Base-by-base conservation (phyloP, 768 basidiomycete species). In the Tephrocybe sp. region DNA sequence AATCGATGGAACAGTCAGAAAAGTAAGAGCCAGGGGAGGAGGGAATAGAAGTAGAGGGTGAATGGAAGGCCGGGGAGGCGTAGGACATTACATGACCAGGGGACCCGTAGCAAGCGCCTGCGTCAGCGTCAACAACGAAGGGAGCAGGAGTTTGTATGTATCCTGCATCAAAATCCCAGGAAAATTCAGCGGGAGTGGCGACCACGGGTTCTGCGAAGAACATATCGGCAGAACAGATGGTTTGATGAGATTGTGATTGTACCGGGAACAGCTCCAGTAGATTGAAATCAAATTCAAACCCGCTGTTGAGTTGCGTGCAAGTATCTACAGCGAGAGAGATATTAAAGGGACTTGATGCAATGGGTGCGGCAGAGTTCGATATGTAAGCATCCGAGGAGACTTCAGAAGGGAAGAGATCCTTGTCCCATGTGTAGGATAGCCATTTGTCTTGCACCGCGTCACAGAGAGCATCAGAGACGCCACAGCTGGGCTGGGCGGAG, bases 391-490 rank as follows among this genome's bases (percentile, higher is more conserved):
- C 27, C n/a, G 15, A 38, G 11, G 27, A 1, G 15, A 31, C 16
- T 9, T 40, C 44, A 1, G 18, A 30, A 13, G 21, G 27, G 47
- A 24, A 39, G 9, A 39, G 37, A 40, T 22, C 31, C 38, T 39
- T 42, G 39, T 42, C 48, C 48, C 48, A 49, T 22, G 39, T 32
- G 25, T 49, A 49, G 16, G 48, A 35, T 39, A 26, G 35, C 30
- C 16, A 12, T 11, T 41, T 18, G 31, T 32, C 28, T 12, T n/a
- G 38, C 1, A 25, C 11, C 2, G 12, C 24, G 13, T 39, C 27
- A 13, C 22, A 27, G n/a, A n/a, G 16, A 4, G 27, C 15, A 13
- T 39, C 27, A 9, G 19, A 9, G 13, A 16, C 18, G 0, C 16
- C 51, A n/a, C n/a, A n/a, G n/a, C n/a, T n/a, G 31, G 11, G 26